These are phyloP conservation scores for Venturia effusa DNA, from an alignment of 2,329 filamentous ascomycete species.

Conservation along the genomic window DNA sequence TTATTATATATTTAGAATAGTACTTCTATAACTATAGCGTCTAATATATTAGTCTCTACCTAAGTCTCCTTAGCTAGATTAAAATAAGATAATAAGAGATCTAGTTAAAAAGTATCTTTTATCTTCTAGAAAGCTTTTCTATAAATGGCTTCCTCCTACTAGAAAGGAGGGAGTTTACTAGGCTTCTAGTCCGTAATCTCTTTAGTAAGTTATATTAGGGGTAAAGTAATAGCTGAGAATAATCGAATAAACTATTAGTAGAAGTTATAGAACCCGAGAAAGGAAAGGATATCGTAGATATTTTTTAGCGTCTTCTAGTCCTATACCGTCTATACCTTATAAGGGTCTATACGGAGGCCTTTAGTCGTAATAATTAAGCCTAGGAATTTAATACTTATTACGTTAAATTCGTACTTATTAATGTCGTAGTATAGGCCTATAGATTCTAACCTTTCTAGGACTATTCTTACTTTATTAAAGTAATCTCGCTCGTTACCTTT, in stretches of 20 bases:
- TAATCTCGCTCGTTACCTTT: slow-evolving; percentile 16
- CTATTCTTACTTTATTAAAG: too few species aligned
- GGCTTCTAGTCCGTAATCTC: background rate
- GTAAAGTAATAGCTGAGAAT: slow-evolving; percentile 13
- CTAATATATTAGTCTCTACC: slow-evolving; percentile 18
- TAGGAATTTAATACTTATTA: too few species aligned
- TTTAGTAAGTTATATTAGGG: slow-evolving; percentile 14
- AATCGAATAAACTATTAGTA: slow-evolving; percentile 22
- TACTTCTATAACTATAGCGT: slow-evolving; percentile 14
- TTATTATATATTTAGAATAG: background rate
- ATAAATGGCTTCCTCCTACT: background rate
- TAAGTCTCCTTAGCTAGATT: slow-evolving; percentile 11
- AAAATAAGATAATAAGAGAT: slow-evolving; percentile 16
- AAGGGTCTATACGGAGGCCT: slow-evolving; percentile 16
- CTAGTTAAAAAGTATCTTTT: slow-evolving; percentile 14
- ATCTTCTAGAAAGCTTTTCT: background rate
- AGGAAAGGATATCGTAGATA: too few species aligned
- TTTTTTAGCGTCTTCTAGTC: too few species aligned
- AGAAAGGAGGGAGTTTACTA: background rate
- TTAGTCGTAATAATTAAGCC: slow-evolving; percentile 20
- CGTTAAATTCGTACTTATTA: too few species aligned
- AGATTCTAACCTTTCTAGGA: too few species aligned
- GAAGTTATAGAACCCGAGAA: too few species aligned
- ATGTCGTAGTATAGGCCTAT: too few species aligned
- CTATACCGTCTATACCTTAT: slow-evolving; percentile 14